Evolutionary conservation across 306 rosid genomes (phyloP), one percentile per base, ranked within the genome.

Genomic region (Begonia peltatifolia): DNA sequence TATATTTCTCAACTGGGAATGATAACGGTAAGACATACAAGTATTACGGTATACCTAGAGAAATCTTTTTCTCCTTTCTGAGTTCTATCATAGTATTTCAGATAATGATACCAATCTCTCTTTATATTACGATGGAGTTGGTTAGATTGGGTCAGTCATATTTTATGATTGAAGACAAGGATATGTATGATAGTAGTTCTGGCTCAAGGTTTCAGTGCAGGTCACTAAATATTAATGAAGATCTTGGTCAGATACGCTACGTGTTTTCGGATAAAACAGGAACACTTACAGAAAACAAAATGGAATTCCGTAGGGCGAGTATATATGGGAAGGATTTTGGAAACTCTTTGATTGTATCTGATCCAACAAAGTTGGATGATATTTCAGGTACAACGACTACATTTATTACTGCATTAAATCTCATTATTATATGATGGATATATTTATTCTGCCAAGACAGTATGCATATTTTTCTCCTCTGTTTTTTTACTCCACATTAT

Each of bases 51-150:
- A 76, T 84, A 57, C 88, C 88, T 1, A 69, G 86, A 93, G 99
- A 92, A 56, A 74, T 76, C 5, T 79, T 92, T 75, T 83, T 92
- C 78, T 80, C 99, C 61, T 92, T 92, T 62, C 68, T 92, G 83
- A 92, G 94, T 70, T 86, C 99, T 58, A 57, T 92, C 48, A 92
- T 92, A 57, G 96, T 92, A 71, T 92, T 92, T 66, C 99, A 92
- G 93, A 92, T 92, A 38, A 92, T 92, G 99, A 92, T 92, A 74
- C 99, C 99, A 6, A 92, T 92, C 69, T 86, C 99, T 53, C 94
- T 92, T 41, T 92, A 92, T 71, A 92, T 92, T 64, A 83, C 94
- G 4, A 83, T 92, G 96, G 99, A 92, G 75, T 73, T 92, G 76
- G 96, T 92, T 62, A 82, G 99, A 41, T 66, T 92, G 71, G 95